Conservation (phyloP, 306 rosid genomes). For the Sechiopsis laciniata region DNA sequence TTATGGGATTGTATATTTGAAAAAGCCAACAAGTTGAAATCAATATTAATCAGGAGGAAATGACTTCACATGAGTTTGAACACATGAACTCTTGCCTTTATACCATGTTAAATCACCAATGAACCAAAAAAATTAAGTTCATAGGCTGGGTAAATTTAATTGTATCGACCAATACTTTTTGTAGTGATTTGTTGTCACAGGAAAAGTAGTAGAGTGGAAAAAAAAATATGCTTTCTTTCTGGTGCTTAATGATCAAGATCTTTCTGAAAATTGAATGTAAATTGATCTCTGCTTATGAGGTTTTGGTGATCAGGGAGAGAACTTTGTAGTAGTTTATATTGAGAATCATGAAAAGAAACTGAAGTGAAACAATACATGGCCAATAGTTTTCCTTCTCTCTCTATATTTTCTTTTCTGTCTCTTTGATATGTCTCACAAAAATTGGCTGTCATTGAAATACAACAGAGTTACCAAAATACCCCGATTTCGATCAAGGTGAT, state of each 20-base stretch:
- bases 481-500: background rate
- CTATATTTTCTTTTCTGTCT: background rate
- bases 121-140: no score
- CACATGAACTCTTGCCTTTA: no score
- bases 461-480: background rate
- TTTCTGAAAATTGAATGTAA: background rate
- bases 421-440: background rate
- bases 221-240: background rate
- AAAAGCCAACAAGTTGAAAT: no score
- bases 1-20: no score
- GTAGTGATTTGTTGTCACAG: background rate
- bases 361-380: background rate
- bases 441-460: background rate
- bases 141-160: no score
- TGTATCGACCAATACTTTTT: no score
- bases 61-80: no score
- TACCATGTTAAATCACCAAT: no score
- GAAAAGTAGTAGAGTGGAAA: slow-evolving; percentile 17
- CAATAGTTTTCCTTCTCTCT: no score
- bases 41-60: no score
- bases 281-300: slow-evolving; percentile 1
- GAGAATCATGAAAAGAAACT: background rate
- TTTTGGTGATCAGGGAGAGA: background rate
- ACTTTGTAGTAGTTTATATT: background rate
- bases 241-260: background rate